A percentile compares a stretch with the other conserved stretches of the same genome.
Conservation (phyloP, 164 flowering plant species). For the Berberis vulgaris region DNA sequence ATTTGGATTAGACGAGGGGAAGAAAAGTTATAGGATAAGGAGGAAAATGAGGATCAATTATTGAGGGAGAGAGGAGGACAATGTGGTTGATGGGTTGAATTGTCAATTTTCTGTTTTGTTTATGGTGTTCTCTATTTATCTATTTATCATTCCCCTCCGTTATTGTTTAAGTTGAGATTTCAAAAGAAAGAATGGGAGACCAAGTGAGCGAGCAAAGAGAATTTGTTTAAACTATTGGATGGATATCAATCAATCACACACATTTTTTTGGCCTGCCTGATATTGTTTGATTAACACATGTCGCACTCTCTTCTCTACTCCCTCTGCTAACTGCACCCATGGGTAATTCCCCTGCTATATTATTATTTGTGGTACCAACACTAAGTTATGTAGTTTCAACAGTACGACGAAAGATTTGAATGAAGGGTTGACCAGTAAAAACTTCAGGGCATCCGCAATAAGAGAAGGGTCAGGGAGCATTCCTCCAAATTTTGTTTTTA, state of each 20-base stretch:
- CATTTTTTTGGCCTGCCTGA: neutral
- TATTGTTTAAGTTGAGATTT: too few relatives aligned
- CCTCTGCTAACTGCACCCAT: neutral
- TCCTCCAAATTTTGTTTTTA: too few relatives aligned
- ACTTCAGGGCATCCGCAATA: too few relatives aligned
- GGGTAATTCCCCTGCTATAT: too few relatives aligned
- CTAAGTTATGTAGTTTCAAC: too few relatives aligned
- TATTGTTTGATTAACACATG: neutral
- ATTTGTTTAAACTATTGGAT: neutral
- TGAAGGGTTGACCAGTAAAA: too few relatives aligned
- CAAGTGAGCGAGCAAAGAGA: neutral
- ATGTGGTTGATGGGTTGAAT: conserved; percentile 18
- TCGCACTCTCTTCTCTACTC: conserved; percentile 1
- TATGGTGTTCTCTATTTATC: too few relatives aligned
- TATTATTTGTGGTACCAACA: too few relatives aligned
- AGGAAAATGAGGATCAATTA: conserved; percentile 10
- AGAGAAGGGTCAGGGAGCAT: too few relatives aligned
- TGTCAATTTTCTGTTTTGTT: neutral
- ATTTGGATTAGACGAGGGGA: neutral
- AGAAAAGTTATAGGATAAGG: conserved; percentile 23
- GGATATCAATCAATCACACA: neutral
- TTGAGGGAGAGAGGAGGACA: conserved; percentile 31
- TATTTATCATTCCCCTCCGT: too few relatives aligned
- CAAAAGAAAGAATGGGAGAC: too few relatives aligned
- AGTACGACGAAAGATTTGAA: too few relatives aligned